A percentile compares a stretch with the other conserved stretches of the same genome.
Conservation (phyloP, 176 grass and related monocot species). For the Zea luxurians region DNA sequence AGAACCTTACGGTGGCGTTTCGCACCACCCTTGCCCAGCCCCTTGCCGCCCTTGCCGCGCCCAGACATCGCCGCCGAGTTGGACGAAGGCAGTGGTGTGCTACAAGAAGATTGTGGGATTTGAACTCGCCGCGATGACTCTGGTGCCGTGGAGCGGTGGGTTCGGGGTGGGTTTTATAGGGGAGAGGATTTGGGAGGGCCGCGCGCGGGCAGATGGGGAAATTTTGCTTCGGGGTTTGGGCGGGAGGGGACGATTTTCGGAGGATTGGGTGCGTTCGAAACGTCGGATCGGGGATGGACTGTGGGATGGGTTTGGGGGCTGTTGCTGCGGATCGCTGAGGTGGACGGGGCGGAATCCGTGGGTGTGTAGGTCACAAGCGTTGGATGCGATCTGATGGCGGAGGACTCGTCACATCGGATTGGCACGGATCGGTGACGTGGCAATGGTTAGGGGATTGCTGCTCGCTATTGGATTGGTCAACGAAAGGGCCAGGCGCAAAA, state of each 20-base stretch:
- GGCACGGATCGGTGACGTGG: constrained; percentile 50
- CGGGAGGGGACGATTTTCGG: constrained; percentile 8
- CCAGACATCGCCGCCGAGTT: constrained; percentile 65
- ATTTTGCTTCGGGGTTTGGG: not conserved
- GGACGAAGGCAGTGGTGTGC: not conserved
- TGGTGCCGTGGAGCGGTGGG: not conserved
- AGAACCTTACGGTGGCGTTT: constrained; percentile 94
- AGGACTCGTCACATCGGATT: not conserved
- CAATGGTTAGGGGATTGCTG: not conserved
- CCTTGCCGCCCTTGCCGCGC: constrained; percentile 88
- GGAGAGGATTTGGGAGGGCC: not conserved
- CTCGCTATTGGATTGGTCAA: too few relatives aligned
- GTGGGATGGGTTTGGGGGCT: too few relatives aligned
- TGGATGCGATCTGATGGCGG: constrained; percentile 23
- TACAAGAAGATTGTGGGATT: not conserved
- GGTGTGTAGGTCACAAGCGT: not conserved
- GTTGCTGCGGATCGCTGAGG: not conserved
- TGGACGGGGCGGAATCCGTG: constrained; percentile 21
- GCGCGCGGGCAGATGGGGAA: constrained; percentile 7
- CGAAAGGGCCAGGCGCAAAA: too few relatives aligned
- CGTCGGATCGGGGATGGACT: too few relatives aligned
- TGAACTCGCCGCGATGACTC: not conserved
- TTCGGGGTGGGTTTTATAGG: constrained; percentile 39
- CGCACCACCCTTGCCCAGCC: constrained; percentile 82
- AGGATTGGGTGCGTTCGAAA: too few relatives aligned